Conservation (phyloP, 192 early-diverging fungal genomes). For the Gigaspora rosea region DNA sequence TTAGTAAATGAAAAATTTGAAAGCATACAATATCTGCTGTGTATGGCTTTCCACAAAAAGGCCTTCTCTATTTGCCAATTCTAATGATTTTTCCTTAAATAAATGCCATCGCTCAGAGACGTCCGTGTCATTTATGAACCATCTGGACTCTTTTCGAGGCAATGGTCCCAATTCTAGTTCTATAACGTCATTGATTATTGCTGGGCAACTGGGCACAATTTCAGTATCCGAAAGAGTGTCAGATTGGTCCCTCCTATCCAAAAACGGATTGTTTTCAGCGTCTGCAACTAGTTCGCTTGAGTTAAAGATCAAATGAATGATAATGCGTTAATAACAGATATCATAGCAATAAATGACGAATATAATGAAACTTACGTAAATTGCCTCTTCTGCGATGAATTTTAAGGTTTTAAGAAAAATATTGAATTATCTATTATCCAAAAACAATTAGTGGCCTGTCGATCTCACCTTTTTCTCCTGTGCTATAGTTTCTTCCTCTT, state of each 20-base stretch:
- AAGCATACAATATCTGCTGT: slow-evolving; percentile 32
- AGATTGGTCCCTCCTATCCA: neutral
- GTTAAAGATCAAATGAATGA: slow-evolving; percentile 1
- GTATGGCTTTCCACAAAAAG: slow-evolving; percentile 28
- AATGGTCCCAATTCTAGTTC: slow-evolving; percentile 21
- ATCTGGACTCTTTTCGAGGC: slow-evolving; percentile 30
- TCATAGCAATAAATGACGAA: slow-evolving; percentile 2
- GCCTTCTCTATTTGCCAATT: slow-evolving; percentile 18
- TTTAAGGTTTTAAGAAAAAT: neutral
- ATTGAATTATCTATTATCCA: no score
- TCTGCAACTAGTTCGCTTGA: slow-evolving; percentile 22
- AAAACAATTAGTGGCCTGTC: no score
- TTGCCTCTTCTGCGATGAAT: slow-evolving; percentile 19
- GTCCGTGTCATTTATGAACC: slow-evolving; percentile 16
- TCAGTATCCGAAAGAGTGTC: slow-evolving; percentile 11
- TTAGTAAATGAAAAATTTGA: slow-evolving; percentile 30
- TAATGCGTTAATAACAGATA: slow-evolving; percentile 19
- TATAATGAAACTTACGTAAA: slow-evolving; percentile 21
- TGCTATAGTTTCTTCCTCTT: no score
- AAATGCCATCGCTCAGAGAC: slow-evolving; percentile 26
- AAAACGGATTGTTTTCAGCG: slow-evolving; percentile 18
- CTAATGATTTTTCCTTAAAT: slow-evolving; percentile 28
- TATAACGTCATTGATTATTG: slow-evolving; percentile 27
- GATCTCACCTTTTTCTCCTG: no score
- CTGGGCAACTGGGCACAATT: slow-evolving; percentile 16